Evolutionary conservation across 805 yeast species (phyloP).

Genomic region (Lipomyces orientalis): DNA sequence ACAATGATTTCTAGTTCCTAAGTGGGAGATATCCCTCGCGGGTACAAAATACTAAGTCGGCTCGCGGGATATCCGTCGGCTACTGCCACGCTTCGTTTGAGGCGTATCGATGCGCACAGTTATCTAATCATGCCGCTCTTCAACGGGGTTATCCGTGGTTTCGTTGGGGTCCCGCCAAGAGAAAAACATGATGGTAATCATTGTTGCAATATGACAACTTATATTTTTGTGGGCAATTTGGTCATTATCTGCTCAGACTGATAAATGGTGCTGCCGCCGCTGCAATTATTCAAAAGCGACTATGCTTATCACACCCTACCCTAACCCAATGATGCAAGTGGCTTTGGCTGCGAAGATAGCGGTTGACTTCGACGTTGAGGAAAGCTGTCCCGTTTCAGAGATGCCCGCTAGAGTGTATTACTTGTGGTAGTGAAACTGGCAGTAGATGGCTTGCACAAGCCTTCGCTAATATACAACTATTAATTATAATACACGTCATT

Average conservation of each 20-base stretch:
- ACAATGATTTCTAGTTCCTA: neutral
- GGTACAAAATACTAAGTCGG: too few species aligned
- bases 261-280: too few species aligned
- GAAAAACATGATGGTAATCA: too few species aligned
- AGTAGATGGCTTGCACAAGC: neutral
- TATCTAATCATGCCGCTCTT: neutral
- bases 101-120: neutral
- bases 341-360: neutral
- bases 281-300: too few species aligned
- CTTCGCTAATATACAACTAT: neutral
- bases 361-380: too few species aligned
- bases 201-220: too few species aligned
- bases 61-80: neutral
- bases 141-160: too few species aligned
- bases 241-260: too few species aligned
- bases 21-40: neutral
- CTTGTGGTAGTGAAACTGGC: too few species aligned
- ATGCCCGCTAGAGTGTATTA: neutral
- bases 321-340: neutral
- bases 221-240: too few species aligned
- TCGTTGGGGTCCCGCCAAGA: too few species aligned
- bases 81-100: neutral
- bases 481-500: neutral
- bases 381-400: neutral
- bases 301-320: neutral